Conservation (phyloP, 1,284 basidiomycete species). For the Gomphus bonarii region DNA sequence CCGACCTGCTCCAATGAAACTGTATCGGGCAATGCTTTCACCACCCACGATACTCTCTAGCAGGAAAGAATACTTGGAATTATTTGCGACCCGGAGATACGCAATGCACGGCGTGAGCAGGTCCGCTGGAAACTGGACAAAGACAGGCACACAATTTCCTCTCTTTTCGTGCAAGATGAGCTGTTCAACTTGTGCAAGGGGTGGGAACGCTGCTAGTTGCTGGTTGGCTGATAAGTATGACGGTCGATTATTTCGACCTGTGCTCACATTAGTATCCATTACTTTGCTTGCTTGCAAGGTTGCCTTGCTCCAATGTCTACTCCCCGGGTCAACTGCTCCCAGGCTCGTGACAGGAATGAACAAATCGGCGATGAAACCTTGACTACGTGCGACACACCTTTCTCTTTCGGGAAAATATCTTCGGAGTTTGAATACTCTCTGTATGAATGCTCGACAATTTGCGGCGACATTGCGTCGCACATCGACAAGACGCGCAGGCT, state of each 20-base stretch:
- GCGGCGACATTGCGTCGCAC: not conserved
- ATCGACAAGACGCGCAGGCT: not conserved
- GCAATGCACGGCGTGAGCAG: constrained; percentile 96
- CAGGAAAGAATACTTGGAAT: constrained; percentile 87
- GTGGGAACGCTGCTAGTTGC: constrained; percentile 57
- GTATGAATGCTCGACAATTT: constrained; percentile 1
- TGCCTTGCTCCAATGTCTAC: too few species aligned
- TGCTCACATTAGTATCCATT: constrained; percentile 9
- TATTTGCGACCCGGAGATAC: constrained; percentile 87
- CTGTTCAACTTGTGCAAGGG: constrained; percentile 60
- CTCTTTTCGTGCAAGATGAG: constrained; percentile 66
- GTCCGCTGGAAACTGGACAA: constrained; percentile 88
- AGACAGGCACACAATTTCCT: constrained; percentile 91
- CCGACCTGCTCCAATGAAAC: constrained; percentile 91
- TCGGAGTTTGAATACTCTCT: not conserved
- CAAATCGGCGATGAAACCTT: too few species aligned
- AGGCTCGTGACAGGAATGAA: too few species aligned
- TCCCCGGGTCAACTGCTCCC: too few species aligned
- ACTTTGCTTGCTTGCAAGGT: too few species aligned
- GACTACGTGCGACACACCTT: not conserved
- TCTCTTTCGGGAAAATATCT: not conserved
- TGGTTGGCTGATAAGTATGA: constrained; percentile 19
- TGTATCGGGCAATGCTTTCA: constrained; percentile 88
- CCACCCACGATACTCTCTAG: constrained; percentile 89
- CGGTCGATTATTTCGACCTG: not conserved